Evolutionary conservation across 495 filamentous ascomycete species (phyloP).

Genomic region (Cairneyella variabilis): DNA sequence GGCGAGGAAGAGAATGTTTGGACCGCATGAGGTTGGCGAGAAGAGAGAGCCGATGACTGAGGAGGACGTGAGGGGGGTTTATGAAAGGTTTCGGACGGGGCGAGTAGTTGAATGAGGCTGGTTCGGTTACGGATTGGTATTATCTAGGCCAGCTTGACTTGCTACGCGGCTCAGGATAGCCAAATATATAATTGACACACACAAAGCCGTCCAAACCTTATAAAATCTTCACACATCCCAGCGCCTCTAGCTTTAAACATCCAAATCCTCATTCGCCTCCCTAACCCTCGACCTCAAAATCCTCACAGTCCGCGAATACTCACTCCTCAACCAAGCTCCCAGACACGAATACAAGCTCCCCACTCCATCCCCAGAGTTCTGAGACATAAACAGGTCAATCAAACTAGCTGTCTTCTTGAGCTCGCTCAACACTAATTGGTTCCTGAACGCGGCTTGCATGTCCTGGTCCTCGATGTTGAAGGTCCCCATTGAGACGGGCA

Average conservation of each 20-base stretch:
- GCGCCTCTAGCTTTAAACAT: constrained; percentile 2
- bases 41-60: no score
- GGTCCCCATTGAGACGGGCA: constrained; percentile 22
- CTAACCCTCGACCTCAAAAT: constrained; percentile 18
- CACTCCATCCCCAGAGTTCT: constrained; percentile 8
- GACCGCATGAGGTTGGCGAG: no score
- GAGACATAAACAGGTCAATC: constrained; percentile 22
- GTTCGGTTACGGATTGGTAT: no score
- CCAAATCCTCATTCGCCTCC: constrained; percentile 12
- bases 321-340: constrained; percentile 19
- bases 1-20: no score
- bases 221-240: background rate
- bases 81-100: no score
- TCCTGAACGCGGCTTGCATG: constrained; percentile 22
- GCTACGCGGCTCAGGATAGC: background rate
- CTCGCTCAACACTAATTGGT: constrained; percentile 22
- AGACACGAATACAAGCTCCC: constrained; percentile 16
- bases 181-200: background rate
- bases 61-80: no score
- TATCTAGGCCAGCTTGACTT: background rate
- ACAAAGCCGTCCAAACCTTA: background rate
- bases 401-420: constrained; percentile 19
- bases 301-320: constrained; percentile 16
- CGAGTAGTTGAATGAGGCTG: no score
- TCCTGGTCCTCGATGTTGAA: constrained; percentile 25